phyloP scores from a whole-genome alignment of 2,329 filamentous ascomycete genomes.

The Juglanconis oblonga region DNA sequence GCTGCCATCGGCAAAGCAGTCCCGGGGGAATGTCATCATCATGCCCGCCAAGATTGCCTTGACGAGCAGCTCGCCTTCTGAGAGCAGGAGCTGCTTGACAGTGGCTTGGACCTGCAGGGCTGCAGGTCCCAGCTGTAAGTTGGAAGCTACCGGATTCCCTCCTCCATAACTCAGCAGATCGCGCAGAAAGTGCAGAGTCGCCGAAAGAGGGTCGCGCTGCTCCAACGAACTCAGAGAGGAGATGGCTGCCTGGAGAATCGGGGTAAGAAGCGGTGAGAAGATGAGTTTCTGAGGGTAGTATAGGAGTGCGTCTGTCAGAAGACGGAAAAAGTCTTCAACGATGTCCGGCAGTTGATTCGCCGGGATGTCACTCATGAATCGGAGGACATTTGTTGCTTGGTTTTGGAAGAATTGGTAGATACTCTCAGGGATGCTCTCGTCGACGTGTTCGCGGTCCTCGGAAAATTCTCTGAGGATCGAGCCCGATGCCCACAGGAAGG shows the following conservation, averaged over 20 bases:
- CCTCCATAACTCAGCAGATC: conserved; percentile 88
- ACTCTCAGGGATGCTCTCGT: conserved; percentile 74
- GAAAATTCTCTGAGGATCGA: conserved; percentile 95
- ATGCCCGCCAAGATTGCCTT: conserved; percentile 93
- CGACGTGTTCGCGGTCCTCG: conserved; percentile 81
- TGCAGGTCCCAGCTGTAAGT: conserved; percentile 53
- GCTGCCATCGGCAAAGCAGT: conserved; percentile 92
- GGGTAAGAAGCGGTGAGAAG: conserved; percentile 71
- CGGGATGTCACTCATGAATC: conserved; percentile 81
- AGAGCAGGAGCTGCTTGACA: conserved; percentile 68
- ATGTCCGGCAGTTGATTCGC: conserved; percentile 73
- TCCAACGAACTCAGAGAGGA: conserved; percentile 77
- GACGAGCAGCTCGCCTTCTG: conserved; percentile 73
- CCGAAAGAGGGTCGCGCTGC: conserved; percentile 86
- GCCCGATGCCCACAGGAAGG: conserved; percentile 97
- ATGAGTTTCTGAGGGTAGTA: conserved; percentile 88
- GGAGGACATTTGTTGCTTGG: conserved; percentile 85
- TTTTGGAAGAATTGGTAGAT: conserved; percentile 96
- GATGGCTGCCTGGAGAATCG: conserved; percentile 83
- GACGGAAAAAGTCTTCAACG: conserved; percentile 94
- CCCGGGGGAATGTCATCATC: conserved; percentile 98
- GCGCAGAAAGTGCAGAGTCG: conserved; percentile 87
- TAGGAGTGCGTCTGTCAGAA: conserved; percentile 85
- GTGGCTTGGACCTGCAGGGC: conserved; percentile 67
- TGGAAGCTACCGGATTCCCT: conserved; percentile 65